Base-by-base conservation (phyloP, 345 rosid genomes). In the Sisymbrium altissimum region DNA sequence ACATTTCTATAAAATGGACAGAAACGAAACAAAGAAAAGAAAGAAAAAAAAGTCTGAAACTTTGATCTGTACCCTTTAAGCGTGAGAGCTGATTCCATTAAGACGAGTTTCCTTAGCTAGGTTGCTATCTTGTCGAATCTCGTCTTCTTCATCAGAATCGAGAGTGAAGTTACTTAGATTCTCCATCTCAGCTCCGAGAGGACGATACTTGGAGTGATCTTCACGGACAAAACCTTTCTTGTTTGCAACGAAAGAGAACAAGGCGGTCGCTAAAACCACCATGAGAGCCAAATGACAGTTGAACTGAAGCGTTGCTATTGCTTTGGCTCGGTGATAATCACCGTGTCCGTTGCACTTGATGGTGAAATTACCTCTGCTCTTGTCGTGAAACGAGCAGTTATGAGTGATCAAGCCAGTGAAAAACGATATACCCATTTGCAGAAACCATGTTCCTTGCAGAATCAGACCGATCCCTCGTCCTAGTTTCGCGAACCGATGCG, bases 221-320 rank as follows among this genome's bases (percentile, higher is more conserved):
- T 73, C 64, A 29, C 53, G 81, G 65, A 48, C 38, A 49, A 21
- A 71, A 27, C 88, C 88, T 35, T 81, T 77, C 68, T 75, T 80
- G 64, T 77, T 85, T 0, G 79, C 87, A 52, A 84, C 39, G 13
- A 85, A 3, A 6, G 93, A 83, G 78, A 84, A 87, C 38, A 83
- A 66, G n/a, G 70, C 78, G 23, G 80, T 76, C 13, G 78, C 78
- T 67, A 82, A 21, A 39, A 86, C 78, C 78, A 91, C 89, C 62
- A 91, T 79, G 39, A 94, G 61, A 36, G 98, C 96, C 61, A 94
- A 93, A 83, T 89, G 96, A 65, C 87, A 85, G 77, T 94, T 89
- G 35, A 94, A 94, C 83, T 88, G 97, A 74, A 94, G 89, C 9
- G 98, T 91, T 0, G 97, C 98, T 4, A 91, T 86, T 4, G 96